Percentiles rank a stretch among this genome's conserved stretches.
phyloP scores from a whole-genome alignment of 768 basidiomycete species.

The Leccinum boreale region DNA sequence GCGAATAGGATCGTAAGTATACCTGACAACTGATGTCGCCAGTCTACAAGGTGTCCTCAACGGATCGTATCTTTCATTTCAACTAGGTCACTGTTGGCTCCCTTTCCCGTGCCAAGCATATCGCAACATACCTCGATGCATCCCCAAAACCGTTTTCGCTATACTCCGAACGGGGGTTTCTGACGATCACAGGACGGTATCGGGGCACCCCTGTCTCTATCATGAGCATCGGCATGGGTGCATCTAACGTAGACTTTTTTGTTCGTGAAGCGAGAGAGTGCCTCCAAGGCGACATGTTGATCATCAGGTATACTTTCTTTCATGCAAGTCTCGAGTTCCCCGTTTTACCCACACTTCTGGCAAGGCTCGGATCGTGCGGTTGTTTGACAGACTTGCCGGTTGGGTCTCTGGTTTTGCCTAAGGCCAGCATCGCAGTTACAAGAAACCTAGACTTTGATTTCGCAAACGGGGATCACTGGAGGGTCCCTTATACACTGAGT shows the following conservation, averaged over 20 bases:
- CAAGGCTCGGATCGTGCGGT: constrained; percentile 80
- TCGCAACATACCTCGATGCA: constrained; percentile 62
- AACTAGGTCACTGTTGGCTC: constrained; percentile 71
- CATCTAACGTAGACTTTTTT: constrained; percentile 82
- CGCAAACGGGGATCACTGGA: constrained; percentile 37
- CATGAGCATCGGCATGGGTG: constrained; percentile 82
- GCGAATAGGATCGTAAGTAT: constrained; percentile 70
- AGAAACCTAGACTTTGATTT: constrained; percentile 82
- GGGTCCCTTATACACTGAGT: constrained; percentile 60
- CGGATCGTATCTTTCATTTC: constrained; percentile 3
- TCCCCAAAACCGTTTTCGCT: constrained; percentile 57
- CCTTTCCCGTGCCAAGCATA: constrained; percentile 57
- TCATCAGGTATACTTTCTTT: constrained; percentile 40
- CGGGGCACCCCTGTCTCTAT: constrained; percentile 63
- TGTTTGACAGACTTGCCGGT: constrained; percentile 64
- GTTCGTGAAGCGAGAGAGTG: constrained; percentile 78
- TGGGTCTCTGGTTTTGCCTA: constrained; percentile 74
- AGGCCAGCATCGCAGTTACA: constrained; percentile 60
- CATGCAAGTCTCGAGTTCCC: not conserved
- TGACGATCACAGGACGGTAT: constrained; percentile 68
- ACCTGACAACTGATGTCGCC: not conserved
- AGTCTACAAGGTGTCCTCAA: not conserved
- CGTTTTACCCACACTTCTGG: not conserved
- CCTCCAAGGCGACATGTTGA: constrained; percentile 56
- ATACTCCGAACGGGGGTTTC: constrained; percentile 71